Base-by-base conservation (phyloP, 495 filamentous ascomycete species). In the Penicillium dipodomyicola region DNA sequence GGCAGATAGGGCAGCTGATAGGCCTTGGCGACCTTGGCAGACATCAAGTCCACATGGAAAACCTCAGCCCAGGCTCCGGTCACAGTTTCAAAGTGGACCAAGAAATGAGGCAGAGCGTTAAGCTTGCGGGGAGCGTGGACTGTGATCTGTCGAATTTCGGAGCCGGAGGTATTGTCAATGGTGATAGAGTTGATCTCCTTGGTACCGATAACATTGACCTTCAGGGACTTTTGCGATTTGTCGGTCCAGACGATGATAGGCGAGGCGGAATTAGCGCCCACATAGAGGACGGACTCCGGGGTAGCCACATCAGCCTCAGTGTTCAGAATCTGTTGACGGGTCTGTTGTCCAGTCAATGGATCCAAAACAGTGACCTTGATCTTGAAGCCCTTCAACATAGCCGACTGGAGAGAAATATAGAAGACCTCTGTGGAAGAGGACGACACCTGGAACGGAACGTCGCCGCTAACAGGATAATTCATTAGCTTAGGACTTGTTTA, bases 171-270 rank as follows among this genome's bases (percentile, higher is more conserved):
- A 44, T 77, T 79, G 15, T 79, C 78, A 42, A 85, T 74, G 50
- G 72, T 68, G 43, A 87, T 62, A 9, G 72, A 69, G 17, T 68
- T 68, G 11, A 85, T 67, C 39, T 77, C 77, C 72, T 92, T 94
- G 11, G 82, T 83, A 0, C 90, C 91, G 49, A 97, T 77, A 17
- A 92, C 81, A 67, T 93, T 94, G 66, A 95, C 76, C 68, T 88
- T 90, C 45, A 97, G 66, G 37, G 77, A 79, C 65, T 84, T 84
- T 60, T 82, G 69, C 19, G 79, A 64, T 59, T 82, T 85, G 63
- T 95, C 90, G 3, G 88, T 81, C 91, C 91, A 96, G 14, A 85
- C 84, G 48, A 96, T 83, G 48, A 96, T 78, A 2, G 92, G 90
- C 8, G 87, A 83, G 3, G 86, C 90, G n/a, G 86, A 87, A 67